phyloP scores from a whole-genome alignment of 2,329 filamentous ascomycete species.

The Ascochyta viciae-villosae region DNA sequence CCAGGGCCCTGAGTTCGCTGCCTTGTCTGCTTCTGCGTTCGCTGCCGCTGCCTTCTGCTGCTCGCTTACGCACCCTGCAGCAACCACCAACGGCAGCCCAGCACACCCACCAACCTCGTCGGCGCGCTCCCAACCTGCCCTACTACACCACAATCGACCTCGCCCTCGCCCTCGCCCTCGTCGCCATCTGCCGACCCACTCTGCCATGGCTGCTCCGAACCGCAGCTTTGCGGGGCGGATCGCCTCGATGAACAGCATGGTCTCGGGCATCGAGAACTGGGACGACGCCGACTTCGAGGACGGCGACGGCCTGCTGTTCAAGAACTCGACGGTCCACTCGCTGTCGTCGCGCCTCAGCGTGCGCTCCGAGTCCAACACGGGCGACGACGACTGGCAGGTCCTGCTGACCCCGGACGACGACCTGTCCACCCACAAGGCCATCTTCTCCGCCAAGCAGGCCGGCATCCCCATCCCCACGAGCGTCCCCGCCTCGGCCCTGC shows the following conservation, averaged over 20 bases:
- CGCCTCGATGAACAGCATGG: constrained; percentile 61
- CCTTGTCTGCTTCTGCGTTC: too few species aligned
- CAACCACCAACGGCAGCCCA: constrained; percentile 21
- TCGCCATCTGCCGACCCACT: constrained; percentile 24
- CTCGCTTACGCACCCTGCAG: constrained; percentile 22
- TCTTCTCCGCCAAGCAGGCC: constrained; percentile 78
- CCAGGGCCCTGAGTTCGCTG: too few species aligned
- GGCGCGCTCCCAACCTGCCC: constrained; percentile 15
- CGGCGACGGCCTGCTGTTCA: constrained; percentile 69
- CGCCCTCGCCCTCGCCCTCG: constrained; percentile 8
- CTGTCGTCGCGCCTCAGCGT: constrained; percentile 84
- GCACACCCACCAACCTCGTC: constrained; percentile 22
- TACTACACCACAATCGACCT: constrained; percentile 22
- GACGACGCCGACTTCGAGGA: constrained; percentile 58
- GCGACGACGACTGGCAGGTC: constrained; percentile 88
- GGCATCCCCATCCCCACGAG: constrained; percentile 91
- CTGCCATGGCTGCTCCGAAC: constrained; percentile 43
- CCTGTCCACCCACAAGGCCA: constrained; percentile 81
- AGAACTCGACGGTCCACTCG: constrained; percentile 74
- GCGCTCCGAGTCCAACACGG: constrained; percentile 77
- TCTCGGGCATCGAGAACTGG: constrained; percentile 71
- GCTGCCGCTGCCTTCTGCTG: neutral
- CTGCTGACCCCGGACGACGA: constrained; percentile 86
- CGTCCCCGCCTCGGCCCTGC: constrained; percentile 84
- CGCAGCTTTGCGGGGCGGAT: constrained; percentile 50